Evolutionary conservation across 1,139 yeast species (phyloP).

Genomic region (Nakaseomyces kungkrabaensis): DNA sequence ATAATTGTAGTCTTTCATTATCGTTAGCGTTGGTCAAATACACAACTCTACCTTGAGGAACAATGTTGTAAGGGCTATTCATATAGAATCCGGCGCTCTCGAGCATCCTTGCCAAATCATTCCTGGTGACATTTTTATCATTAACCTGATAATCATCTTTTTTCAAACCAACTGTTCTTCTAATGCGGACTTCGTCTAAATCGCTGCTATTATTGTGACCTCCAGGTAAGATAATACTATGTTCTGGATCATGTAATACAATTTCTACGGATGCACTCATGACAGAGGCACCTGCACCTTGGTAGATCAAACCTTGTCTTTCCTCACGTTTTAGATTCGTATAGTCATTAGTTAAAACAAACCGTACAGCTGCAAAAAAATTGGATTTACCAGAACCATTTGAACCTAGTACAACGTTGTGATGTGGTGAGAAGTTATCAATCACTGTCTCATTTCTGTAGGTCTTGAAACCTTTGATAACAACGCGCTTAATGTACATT

Average conservation of each 20-base stretch:
- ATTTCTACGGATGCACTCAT: conserved; percentile 92
- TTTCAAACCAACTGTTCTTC: conserved; percentile 86
- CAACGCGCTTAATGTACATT: conserved; percentile 41
- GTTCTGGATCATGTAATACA: conserved; percentile 70
- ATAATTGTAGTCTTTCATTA: conserved; percentile 60
- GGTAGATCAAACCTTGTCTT: conserved; percentile 79
- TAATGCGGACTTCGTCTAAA: conserved; percentile 48
- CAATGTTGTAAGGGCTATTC: conserved; percentile 89
- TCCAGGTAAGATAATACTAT: conserved; percentile 54
- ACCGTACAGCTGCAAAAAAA: conserved; percentile 90
- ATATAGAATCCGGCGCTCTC: conserved; percentile 91
- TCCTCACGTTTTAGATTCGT: conserved; percentile 84
- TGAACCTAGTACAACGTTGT: conserved; percentile 87
- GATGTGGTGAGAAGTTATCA: conserved; percentile 67
- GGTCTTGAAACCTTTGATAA: conserved; percentile 90
- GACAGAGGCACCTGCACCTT: conserved; percentile 64
- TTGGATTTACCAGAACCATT: conserved; percentile 97
- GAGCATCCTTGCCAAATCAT: conserved; percentile 71
- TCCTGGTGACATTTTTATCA: conserved; percentile 65
- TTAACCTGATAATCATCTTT: conserved; percentile 83
- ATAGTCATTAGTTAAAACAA: conserved; percentile 85
- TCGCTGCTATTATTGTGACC: conserved; percentile 36
- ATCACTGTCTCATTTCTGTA: conserved; percentile 77
- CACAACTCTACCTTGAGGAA: conserved; percentile 90
- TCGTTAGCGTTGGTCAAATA: conserved; percentile 84